Base-by-base conservation (phyloP, 2,329 filamentous ascomycete genomes). In the Botryotinia narcissicola region DNA sequence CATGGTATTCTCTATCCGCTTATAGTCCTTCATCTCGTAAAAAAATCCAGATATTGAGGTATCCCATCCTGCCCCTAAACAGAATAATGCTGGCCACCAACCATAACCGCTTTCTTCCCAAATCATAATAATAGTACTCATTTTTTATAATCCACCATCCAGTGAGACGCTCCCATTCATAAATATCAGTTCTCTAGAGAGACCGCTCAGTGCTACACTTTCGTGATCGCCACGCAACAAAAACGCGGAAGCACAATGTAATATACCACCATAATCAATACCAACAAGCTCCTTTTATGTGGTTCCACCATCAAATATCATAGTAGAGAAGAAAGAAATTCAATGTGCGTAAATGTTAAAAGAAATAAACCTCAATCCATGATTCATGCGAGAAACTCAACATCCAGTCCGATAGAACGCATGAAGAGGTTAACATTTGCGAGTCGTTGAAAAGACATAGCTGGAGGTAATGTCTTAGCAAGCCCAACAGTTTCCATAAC, bases 391-490 rank as follows among this genome's bases (percentile, higher is more conserved):
- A 82, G 80, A 70, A 91, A 83, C 78, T 98, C 96, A 69, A 99
- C 96, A 84, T 99, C 96, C 81, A 99, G 87, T n/a, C 96, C 96
- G 83, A 99, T 98, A 73, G 95, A 96, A 80, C 94, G 92, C 95
- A 99, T 98, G 83, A 99, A 99, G 73, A 99, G 85, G 82, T 99
- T 99, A 78, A 99, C 96, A 80, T 97, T 97, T 74, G 92, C 91
- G 73, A 97, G 86, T 74, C 95, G 91, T 81, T 93, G 91, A 74
- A 90, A 90, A 20, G 93, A 91, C 90, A 98, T 93, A 73, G 96
- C 92, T 25, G 91, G 87, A 29, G 96, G 95, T 48, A 99, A 86
- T 1, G 93, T 95, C 87, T 97, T 98, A 79, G 93, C 92, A 70
- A 97, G 89, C 44, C 88, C 86, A 18, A 99, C 94, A 0, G 96